Conservation (phyloP, 371 early-diverging fungal genomes). For the Circinella minor region DNA sequence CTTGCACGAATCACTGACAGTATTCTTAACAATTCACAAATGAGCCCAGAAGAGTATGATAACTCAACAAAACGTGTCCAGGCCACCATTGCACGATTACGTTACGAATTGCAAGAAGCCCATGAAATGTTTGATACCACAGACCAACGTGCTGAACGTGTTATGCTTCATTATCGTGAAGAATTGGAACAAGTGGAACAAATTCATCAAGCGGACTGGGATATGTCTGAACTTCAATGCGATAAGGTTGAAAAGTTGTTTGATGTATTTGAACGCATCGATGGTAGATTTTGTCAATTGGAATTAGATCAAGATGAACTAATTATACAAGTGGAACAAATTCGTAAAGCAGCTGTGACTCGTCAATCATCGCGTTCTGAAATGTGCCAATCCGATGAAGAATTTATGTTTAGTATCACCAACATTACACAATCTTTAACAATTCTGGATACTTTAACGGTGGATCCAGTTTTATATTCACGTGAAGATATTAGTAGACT, state of each 20-base stretch:
- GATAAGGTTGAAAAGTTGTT: constrained; percentile 47
- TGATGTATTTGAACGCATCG: constrained; percentile 54
- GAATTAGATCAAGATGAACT: constrained; percentile 44
- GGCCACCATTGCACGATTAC: constrained; percentile 42
- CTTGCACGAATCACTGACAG: constrained; percentile 60
- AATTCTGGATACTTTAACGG: constrained; percentile 32
- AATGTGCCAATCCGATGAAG: constrained; percentile 1
- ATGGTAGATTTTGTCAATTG: constrained; percentile 40
- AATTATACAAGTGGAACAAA: constrained; percentile 34
- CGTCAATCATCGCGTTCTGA: not conserved
- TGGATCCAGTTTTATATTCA: constrained; percentile 30
- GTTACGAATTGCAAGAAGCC: constrained; percentile 57
- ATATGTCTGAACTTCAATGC: constrained; percentile 42
- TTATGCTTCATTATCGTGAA: constrained; percentile 58
- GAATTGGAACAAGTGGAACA: constrained; percentile 58
- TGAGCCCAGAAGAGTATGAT: constrained; percentile 7
- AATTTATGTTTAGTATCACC: constrained; percentile 19
- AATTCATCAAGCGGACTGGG: constrained; percentile 49
- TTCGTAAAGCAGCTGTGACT: constrained; percentile 26
- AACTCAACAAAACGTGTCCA: constrained; percentile 20
- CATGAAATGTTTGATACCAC: constrained; percentile 63
- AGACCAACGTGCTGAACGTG: constrained; percentile 56
- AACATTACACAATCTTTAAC: constrained; percentile 36
- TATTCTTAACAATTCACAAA: constrained; percentile 30
- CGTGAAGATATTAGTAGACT: constrained; percentile 37